These are phyloP conservation scores for Thyridium curvatum DNA, from an alignment of 2,329 filamentous ascomycete genomes.

Conservation along the genomic window DNA sequence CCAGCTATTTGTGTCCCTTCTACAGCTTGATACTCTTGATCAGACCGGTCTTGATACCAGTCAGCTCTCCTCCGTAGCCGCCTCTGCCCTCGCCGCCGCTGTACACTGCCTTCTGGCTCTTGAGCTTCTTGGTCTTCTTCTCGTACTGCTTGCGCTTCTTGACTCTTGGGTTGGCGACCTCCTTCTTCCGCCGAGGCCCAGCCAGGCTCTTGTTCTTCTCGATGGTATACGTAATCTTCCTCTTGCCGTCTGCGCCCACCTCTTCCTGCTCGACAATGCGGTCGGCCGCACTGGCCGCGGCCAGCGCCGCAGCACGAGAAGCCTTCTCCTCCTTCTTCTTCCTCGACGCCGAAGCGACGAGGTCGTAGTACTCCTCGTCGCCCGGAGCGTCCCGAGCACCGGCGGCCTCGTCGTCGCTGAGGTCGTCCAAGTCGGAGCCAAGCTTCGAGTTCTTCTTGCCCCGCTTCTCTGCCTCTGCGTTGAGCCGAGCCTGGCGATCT, in stretches of 20 bases:
- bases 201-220: constrained; percentile 91
- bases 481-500: constrained; percentile 80
- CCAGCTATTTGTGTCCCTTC: constrained; percentile 4
- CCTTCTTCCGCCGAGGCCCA: constrained; percentile 70
- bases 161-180: constrained; percentile 86
- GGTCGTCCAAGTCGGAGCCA: constrained; percentile 60
- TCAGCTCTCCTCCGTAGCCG: constrained; percentile 85
- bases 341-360: constrained; percentile 65
- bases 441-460: constrained; percentile 59
- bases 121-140: constrained; percentile 95
- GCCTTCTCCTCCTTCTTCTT: constrained; percentile 70
- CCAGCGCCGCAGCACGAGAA: constrained; percentile 47
- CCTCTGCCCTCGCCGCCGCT: constrained; percentile 78
- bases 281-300: constrained; percentile 57
- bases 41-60: constrained; percentile 90
- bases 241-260: constrained; percentile 77
- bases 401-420: constrained; percentile 45
- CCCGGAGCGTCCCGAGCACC: constrained; percentile 37
- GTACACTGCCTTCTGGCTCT: constrained; percentile 78
- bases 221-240: constrained; percentile 89
- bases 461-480: constrained; percentile 80
- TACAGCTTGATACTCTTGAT: constrained; percentile 92
- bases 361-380: constrained; percentile 80
- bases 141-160: constrained; percentile 98
- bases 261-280: constrained; percentile 59